phyloP scores from a whole-genome alignment of 1,139 yeast species.

The Kluyveromyces sp. region DNA sequence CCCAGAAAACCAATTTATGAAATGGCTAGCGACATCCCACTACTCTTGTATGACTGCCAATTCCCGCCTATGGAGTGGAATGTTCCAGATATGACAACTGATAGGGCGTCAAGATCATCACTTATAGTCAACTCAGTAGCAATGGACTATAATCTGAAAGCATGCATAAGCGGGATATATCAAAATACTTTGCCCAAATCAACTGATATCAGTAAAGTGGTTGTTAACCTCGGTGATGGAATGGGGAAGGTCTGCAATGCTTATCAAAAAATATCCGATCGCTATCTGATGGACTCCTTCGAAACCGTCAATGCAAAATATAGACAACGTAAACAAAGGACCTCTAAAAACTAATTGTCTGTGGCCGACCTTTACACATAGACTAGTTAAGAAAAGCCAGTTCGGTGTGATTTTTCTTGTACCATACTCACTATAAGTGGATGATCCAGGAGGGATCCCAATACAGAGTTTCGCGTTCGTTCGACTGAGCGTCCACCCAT shows the following conservation, averaged over 20 bases:
- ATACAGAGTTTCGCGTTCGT: constrained; percentile 46
- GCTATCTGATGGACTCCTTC: constrained; percentile 56
- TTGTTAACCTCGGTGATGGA: constrained; percentile 66
- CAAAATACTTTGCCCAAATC: constrained; percentile 20
- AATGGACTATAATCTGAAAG: constrained; percentile 35
- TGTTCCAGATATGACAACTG: constrained; percentile 19
- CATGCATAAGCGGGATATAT: constrained; percentile 29
- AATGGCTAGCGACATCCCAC: constrained; percentile 90
- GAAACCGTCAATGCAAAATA: constrained; percentile 65
- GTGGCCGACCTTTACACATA: too few species aligned
- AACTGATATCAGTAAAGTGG: constrained; percentile 29
- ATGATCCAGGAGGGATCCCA: constrained; percentile 57
- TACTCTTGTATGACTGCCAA: constrained; percentile 82
- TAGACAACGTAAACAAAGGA: constrained; percentile 37
- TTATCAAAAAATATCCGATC: constrained; percentile 51
- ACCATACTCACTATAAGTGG: constrained; percentile 3
- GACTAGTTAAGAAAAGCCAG: too few species aligned
- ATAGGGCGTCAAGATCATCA: constrained; percentile 23
- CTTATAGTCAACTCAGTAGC: constrained; percentile 25
- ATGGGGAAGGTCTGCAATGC: constrained; percentile 48
- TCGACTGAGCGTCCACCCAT: constrained; percentile 59
- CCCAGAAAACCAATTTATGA: constrained; percentile 77
- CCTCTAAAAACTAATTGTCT: not conserved
- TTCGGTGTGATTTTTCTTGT: not conserved
- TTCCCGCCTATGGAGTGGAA: constrained; percentile 68